These are phyloP conservation scores for Apophysomyces variabilis DNA, from an alignment of 371 early-diverging fungal genomes.

Conservation along the genomic window DNA sequence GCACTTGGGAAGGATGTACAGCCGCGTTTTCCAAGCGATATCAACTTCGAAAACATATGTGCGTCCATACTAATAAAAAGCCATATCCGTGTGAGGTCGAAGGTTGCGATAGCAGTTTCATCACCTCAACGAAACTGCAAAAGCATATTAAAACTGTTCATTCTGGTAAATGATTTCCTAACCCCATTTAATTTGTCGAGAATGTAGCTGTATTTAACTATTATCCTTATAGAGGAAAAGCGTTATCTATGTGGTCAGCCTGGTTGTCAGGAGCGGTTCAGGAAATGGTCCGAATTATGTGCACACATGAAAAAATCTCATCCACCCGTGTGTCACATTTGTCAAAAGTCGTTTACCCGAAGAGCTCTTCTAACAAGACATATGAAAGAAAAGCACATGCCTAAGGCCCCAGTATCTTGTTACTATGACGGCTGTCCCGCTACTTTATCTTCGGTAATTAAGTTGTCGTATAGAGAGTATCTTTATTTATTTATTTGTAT, in stretches of 20 bases:
- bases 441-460: conserved; percentile 34
- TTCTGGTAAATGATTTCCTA: conserved; percentile 40
- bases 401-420: conserved; percentile 36
- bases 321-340: conserved; percentile 51
- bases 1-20: conserved; percentile 57
- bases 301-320: conserved; percentile 58
- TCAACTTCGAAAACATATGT: conserved; percentile 60
- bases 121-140: conserved; percentile 56
- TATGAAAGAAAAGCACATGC: conserved; percentile 42
- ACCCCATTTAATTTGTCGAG: neutral
- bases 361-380: conserved; percentile 44
- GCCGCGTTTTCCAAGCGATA: conserved; percentile 59
- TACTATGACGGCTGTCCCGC: conserved; percentile 53
- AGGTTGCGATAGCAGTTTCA: conserved; percentile 55
- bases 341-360: conserved; percentile 53
- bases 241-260: conserved; percentile 59
- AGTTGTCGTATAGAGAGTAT: neutral
- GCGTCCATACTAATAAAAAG: conserved; percentile 48
- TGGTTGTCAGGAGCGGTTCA: conserved; percentile 51
- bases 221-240: conserved; percentile 34
- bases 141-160: conserved; percentile 58
- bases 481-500: neutral
- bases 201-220: neutral
- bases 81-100: conserved; percentile 50
- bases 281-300: conserved; percentile 67